Evolutionary conservation across 2,329 filamentous ascomycete species (phyloP).

Genomic region (Trichoderma simmonsii): DNA sequence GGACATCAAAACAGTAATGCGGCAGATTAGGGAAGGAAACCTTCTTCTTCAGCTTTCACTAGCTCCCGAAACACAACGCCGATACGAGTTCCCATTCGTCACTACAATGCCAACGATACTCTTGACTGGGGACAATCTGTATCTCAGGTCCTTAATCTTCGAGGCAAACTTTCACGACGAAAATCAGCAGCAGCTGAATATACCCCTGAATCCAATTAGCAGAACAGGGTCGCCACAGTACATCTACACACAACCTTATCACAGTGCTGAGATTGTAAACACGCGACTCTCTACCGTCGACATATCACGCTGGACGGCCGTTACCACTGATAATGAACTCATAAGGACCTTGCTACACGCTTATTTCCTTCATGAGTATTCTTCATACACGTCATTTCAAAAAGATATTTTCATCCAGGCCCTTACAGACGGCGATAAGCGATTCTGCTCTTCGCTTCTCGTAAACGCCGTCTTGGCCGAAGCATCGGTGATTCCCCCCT

Average conservation of each 20-base stretch:
- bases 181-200: not conserved
- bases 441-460: slow-evolving; percentile 35
- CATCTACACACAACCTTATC: slow-evolving; percentile 32
- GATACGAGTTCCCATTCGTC: slow-evolving; percentile 36
- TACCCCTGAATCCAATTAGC: not conserved
- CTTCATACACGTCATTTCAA: slow-evolving; percentile 32
- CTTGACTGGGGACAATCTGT: slow-evolving; percentile 20
- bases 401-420: slow-evolving; percentile 37
- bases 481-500: slow-evolving; percentile 30
- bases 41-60: slow-evolving; percentile 34
- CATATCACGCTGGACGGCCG: slow-evolving; percentile 34
- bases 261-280: slow-evolving; percentile 31
- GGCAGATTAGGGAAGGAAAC: slow-evolving; percentile 34
- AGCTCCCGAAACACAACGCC: slow-evolving; percentile 31
- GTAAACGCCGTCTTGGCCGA: slow-evolving; percentile 34
- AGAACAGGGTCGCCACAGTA: not conserved
- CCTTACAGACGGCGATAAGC: slow-evolving; percentile 27
- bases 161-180: slow-evolving; percentile 13
- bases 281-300: slow-evolving; percentile 27
- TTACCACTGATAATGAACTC: slow-evolving; percentile 30
- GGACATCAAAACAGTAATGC: slow-evolving; percentile 30
- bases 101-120: slow-evolving; percentile 29
- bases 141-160: slow-evolving; percentile 24
- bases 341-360: slow-evolving; percentile 27
- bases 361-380: slow-evolving; percentile 31